Evolutionary conservation across 2,329 filamentous ascomycete genomes (phyloP), one percentile per base, ranked within the genome.

Genomic region (Fusarium napiforme): DNA sequence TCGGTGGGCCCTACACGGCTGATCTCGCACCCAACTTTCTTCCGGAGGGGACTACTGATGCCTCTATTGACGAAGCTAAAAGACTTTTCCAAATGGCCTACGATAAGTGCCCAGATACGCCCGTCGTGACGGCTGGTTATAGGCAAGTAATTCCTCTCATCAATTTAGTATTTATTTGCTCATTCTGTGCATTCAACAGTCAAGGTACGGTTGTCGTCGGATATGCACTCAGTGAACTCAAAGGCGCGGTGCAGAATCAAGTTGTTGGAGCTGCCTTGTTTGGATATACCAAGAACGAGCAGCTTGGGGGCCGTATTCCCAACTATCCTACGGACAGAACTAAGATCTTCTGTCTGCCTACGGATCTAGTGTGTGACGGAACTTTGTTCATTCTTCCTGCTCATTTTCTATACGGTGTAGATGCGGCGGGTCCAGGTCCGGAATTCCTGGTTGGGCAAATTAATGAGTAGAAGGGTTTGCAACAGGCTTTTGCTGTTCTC

Each of bases 231-330:
- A 56, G 60, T 5, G 36, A 65, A 2, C 63, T 65, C 0, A 28
- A 34, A 0, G 5, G 28, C 2, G 19, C 50, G 3, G 63, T 64
- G 2, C 62, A 64, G 34, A 63, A 65, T 3, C 60, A 65, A 1
- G 60, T 65, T 21, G 43, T 64, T n/a, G 63, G 63, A 4, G 62
- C 60, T 0, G 63, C 62, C 0, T 18, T 65, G 2, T 65, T 65
- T 14, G 63, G 60, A 2, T 65, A 65, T 37, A 65, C 63, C 2
- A 65, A 65, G 14, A 65, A 65, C 14, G 40, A 62, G 4, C 63
- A 65, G n/a, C 62, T 64, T 4, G 52, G 52, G 2, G 37, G 62
- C 1, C 46, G 26, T 0, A 65, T 65, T 4, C 63, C 46, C 1
- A 36, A 65, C 4, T 65, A 28, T 36, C 60, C 60, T 9, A 26